A percentile compares a stretch with the other conserved stretches of the same genome.
Evolutionary conservation across 2,329 filamentous ascomycete species (phyloP).

Genomic region (Leptographium radiaticola): DNA sequence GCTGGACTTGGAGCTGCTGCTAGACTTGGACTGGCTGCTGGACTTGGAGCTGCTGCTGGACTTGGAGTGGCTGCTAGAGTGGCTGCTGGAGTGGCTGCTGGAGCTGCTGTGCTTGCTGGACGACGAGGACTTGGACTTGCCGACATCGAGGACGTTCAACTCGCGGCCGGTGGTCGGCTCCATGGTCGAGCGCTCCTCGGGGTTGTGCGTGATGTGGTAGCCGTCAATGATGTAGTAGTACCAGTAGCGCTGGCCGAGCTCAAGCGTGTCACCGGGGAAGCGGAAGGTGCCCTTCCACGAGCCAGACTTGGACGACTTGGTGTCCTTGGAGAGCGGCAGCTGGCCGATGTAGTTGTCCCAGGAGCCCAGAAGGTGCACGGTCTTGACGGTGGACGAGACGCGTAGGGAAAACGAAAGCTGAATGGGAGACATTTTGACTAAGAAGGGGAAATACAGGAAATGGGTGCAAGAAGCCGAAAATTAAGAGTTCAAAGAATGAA

Average conservation of each 20-base stretch:
- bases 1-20: background rate
- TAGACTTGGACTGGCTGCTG: conserved; percentile 12
- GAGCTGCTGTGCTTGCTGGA: conserved; percentile 12
- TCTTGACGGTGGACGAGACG: conserved; percentile 93
- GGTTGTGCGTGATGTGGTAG: conserved; percentile 95
- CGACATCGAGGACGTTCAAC: conserved; percentile 94
- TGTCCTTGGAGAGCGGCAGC: conserved; percentile 86
- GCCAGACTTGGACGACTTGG: conserved; percentile 68
- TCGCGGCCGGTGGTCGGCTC: conserved; percentile 96
- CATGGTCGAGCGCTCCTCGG: conserved; percentile 72
- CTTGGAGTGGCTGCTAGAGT: conserved; percentile 12
- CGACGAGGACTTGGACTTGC: conserved; percentile 39
- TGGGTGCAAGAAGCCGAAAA: conserved; percentile 14
- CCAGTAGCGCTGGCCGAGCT: conserved; percentile 92
- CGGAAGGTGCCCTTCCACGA: conserved; percentile 95
- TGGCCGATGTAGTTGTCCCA: conserved; percentile 97
- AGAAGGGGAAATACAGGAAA: conserved; percentile 3
- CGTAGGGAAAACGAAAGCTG: conserved; percentile 93
- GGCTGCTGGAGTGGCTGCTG: background rate
- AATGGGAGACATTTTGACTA: conserved; percentile 63
- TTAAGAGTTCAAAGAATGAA: conserved; percentile 22
- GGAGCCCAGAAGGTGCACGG: conserved; percentile 90
- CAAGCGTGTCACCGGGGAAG: conserved; percentile 77
- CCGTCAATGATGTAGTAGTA: conserved; percentile 99
- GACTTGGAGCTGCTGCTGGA: background rate